Evolutionary conservation across 805 yeast species (phyloP).

Genomic region (Wickerhamiella azymoides): DNA sequence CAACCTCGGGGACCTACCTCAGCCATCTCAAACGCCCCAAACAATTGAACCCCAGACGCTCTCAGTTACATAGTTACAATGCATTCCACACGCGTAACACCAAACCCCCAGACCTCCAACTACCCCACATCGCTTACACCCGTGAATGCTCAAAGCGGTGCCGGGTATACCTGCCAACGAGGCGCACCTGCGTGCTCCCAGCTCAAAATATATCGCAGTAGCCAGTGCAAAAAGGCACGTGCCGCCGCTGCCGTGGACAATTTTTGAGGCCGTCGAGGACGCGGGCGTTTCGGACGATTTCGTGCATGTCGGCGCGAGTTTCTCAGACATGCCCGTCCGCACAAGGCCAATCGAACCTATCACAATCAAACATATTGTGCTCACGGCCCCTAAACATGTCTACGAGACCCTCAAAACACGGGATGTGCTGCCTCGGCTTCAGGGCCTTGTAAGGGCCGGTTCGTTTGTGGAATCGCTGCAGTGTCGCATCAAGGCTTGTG

Average conservation of each 20-base stretch:
- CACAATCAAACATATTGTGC: constrained; percentile 28
- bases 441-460: constrained; percentile 30
- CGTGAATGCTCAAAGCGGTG: constrained; percentile 5
- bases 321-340: not conserved
- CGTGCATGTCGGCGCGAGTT: not conserved
- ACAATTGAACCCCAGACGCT: too few species aligned
- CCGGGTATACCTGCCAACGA: constrained; percentile 1
- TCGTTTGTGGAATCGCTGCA: constrained; percentile 32
- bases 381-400: constrained; percentile 34
- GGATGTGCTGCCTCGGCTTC: constrained; percentile 26
- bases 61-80: too few species aligned
- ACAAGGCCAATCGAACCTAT: constrained; percentile 9
- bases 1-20: too few species aligned
- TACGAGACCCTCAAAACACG: constrained; percentile 32
- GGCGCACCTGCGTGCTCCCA: not conserved
- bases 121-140: not conserved
- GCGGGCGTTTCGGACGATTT: not conserved
- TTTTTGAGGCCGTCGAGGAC: constrained; percentile 2
- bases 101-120: too few species aligned
- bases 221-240: constrained; percentile 1
- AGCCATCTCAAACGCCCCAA: not conserved
- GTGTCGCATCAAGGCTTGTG: constrained; percentile 46
- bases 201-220: not conserved
- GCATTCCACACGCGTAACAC: too few species aligned
- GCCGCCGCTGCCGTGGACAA: constrained; percentile 9